phyloP scores from a whole-genome alignment of 768 basidiomycete species.

The Mycena filopes region DNA sequence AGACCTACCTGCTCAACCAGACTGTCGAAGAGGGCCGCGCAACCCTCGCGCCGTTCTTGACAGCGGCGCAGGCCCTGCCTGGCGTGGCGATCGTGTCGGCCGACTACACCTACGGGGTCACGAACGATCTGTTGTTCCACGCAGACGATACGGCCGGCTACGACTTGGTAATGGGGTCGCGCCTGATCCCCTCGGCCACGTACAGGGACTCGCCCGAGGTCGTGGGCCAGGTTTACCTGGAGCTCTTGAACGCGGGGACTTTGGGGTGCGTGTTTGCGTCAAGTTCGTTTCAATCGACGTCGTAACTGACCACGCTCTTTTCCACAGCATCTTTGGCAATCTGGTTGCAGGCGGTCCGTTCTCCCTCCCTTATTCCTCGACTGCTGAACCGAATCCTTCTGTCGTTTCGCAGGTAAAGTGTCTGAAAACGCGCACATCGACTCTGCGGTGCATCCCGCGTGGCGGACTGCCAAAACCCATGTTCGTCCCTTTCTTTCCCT shows the following conservation, averaged over 20 bases:
- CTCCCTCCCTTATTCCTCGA: background rate
- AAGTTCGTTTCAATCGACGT: background rate
- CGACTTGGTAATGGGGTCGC: constrained; percentile 30
- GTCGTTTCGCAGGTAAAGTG: constrained; percentile 31
- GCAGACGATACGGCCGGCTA: constrained; percentile 29
- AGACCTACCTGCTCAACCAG: constrained; percentile 18
- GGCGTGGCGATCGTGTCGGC: constrained; percentile 22
- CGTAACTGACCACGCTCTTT: background rate
- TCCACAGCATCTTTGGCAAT: constrained; percentile 32
- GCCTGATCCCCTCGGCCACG: constrained; percentile 28
- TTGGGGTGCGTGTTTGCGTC: constrained; percentile 6
- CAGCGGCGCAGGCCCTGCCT: constrained; percentile 31
- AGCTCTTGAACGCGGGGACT: constrained; percentile 33
- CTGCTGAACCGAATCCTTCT: background rate
- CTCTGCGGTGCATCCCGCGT: constrained; percentile 43
- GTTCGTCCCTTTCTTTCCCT: constrained; percentile 34
- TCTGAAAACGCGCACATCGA: constrained; percentile 43
- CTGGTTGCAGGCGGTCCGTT: constrained; percentile 37
- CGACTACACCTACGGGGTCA: background rate
- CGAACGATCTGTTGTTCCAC: constrained; percentile 30
- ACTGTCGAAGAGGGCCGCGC: constrained; percentile 27
- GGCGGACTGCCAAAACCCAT: constrained; percentile 50
- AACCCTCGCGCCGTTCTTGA: constrained; percentile 35
- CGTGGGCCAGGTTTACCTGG: constrained; percentile 36
- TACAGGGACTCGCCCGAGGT: constrained; percentile 27